Conservation (phyloP, 495 filamentous ascomycete genomes). For the Penicillium mononematosum region DNA sequence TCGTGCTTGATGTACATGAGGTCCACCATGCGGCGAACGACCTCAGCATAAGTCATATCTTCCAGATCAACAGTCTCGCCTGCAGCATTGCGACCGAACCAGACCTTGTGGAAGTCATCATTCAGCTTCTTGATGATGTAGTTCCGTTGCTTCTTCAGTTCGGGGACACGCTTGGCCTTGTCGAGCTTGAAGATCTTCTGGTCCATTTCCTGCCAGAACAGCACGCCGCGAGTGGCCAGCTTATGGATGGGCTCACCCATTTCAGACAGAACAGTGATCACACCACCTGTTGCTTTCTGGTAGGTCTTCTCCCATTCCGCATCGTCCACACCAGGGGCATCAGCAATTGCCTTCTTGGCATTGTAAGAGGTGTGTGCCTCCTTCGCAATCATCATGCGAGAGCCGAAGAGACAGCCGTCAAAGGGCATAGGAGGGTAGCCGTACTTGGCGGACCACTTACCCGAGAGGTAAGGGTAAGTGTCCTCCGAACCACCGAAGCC, state of each 20-base stretch:
- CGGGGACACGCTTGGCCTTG: slow-evolving; percentile 87
- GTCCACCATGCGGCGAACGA: slow-evolving; percentile 90
- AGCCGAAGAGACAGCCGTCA: slow-evolving; percentile 48
- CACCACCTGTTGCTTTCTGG: slow-evolving; percentile 84
- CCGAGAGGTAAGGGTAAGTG: slow-evolving; percentile 49
- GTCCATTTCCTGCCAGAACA: slow-evolving; percentile 98
- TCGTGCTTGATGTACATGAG: slow-evolving; percentile 96
- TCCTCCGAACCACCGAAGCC: slow-evolving; percentile 49
- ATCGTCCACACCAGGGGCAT: slow-evolving; percentile 86
- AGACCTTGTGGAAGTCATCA: slow-evolving; percentile 97
- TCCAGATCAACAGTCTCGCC: slow-evolving; percentile 83
- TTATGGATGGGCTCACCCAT: slow-evolving; percentile 99
- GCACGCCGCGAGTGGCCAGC: slow-evolving; percentile 88
- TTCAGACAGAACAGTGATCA: slow-evolving; percentile 95
- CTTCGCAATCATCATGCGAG: slow-evolving; percentile 51
- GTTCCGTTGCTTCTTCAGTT: slow-evolving; percentile 86
- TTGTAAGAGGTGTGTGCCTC: slow-evolving; percentile 91
- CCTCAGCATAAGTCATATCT: slow-evolving; percentile 96
- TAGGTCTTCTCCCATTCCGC: slow-evolving; percentile 95
- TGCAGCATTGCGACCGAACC: slow-evolving; percentile 88
- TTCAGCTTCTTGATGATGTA: slow-evolving; percentile 98
- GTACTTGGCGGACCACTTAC: slow-evolving; percentile 41
- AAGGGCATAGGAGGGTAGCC: slow-evolving; percentile 49
- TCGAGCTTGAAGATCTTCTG: slow-evolving; percentile 95
- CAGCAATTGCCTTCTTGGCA: slow-evolving; percentile 92